Conservation (phyloP, 78 protist genomes). For the Polysphondylium violaceum region DNA sequence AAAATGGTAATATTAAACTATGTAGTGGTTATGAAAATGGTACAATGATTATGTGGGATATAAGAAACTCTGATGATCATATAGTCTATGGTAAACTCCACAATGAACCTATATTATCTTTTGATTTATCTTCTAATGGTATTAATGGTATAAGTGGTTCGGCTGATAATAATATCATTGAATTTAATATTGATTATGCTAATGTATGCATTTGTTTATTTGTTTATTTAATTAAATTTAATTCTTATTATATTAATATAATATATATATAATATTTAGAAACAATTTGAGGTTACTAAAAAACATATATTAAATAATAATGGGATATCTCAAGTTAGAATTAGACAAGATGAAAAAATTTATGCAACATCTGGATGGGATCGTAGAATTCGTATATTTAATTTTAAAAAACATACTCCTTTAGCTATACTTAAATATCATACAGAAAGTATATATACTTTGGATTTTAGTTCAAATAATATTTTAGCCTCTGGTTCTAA, state of each 20-base stretch:
- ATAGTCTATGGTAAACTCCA: not conserved
- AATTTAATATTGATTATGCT: constrained; percentile 38
- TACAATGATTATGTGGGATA: constrained; percentile 47
- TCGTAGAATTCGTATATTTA: constrained; percentile 47
- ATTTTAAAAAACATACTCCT: constrained; percentile 56
- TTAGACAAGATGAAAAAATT: constrained; percentile 52
- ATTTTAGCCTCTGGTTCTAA: constrained; percentile 65
- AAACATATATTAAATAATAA: constrained; percentile 37
- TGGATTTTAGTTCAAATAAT: constrained; percentile 48
- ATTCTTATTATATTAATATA: not conserved
- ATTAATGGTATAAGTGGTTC: constrained; percentile 47
- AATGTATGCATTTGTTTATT: not conserved
- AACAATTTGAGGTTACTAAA: constrained; percentile 9
- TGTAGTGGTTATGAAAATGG: constrained; percentile 67
- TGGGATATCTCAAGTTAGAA: constrained; percentile 55
- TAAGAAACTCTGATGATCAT: constrained; percentile 5
- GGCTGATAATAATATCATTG: constrained; percentile 23
- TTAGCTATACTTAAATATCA: constrained; percentile 66
- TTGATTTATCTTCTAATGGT: constrained; percentile 4
- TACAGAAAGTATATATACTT: constrained; percentile 50
- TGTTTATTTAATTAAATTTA: not conserved
- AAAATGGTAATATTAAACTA: constrained; percentile 6
- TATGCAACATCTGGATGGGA: constrained; percentile 77
- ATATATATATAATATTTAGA: not conserved
- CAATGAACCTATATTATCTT: constrained; percentile 57